Conservation (phyloP, 2,329 filamentous ascomycete species). For the Tolypocladium paradoxum region DNA sequence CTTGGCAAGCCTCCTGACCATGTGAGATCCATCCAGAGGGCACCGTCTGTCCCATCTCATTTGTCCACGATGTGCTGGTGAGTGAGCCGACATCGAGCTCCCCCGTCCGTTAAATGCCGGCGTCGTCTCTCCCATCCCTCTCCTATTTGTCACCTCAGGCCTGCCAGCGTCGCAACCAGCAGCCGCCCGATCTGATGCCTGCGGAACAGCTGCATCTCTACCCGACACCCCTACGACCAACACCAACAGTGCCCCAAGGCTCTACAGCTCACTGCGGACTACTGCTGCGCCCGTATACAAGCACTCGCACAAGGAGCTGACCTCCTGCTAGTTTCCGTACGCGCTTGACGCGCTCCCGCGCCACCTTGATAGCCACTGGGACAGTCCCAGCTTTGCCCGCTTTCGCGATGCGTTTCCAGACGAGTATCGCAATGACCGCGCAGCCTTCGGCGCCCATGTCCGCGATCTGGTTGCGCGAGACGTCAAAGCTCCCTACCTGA, state of each 20-base stretch:
- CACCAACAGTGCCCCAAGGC: not conserved
- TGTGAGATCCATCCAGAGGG: constrained; percentile 45
- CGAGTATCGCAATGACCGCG: constrained; percentile 47
- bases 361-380: constrained; percentile 57
- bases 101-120: not conserved
- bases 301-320: constrained; percentile 2
- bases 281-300: not conserved
- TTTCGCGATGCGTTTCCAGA: constrained; percentile 64
- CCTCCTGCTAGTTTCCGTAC: constrained; percentile 57
- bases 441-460: constrained; percentile 55
- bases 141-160: not conserved
- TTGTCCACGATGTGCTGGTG: constrained; percentile 76
- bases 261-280: not conserved
- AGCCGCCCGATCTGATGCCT: not conserved
- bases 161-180: not conserved
- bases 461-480: constrained; percentile 60
- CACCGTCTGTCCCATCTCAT: constrained; percentile 73
- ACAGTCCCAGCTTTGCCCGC: constrained; percentile 48
- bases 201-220: constrained; percentile 5
- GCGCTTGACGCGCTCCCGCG: constrained; percentile 55
- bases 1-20: not conserved
- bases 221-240: constrained; percentile 2
- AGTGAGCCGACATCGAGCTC: constrained; percentile 24
- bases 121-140: not conserved
- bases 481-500: constrained; percentile 66